Evolutionary conservation across 257 asterid species (phyloP).

Genomic region (Linaria vulgaris): DNA sequence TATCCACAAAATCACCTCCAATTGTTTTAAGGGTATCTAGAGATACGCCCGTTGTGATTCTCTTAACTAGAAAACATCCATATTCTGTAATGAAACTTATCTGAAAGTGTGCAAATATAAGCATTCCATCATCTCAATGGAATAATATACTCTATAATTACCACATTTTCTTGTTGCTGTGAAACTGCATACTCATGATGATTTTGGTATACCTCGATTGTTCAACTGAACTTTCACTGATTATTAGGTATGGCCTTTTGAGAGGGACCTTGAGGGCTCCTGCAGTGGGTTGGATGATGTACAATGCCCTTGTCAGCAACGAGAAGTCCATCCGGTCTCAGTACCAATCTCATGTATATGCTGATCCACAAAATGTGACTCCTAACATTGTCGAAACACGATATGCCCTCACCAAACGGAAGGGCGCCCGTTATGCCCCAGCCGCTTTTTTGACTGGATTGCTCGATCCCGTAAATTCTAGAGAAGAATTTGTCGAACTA

Average conservation of each 20-base stretch:
- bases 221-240: background rate
- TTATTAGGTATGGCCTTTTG: slow-evolving; percentile 72
- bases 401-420: slow-evolving; percentile 70
- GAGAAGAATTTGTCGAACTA: slow-evolving; percentile 76
- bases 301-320: slow-evolving; percentile 90
- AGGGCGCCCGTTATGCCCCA: slow-evolving; percentile 93
- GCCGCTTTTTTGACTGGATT: slow-evolving; percentile 94
- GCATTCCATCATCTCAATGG: background rate
- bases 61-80: too few relatives aligned
- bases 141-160: background rate
- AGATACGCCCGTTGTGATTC: too few relatives aligned
- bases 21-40: background rate
- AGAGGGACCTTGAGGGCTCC: slow-evolving; percentile 94
- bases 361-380: slow-evolving; percentile 87
- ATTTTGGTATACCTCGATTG: too few relatives aligned
- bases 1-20: background rate
- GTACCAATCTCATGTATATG: slow-evolving; percentile 92
- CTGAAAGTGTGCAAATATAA: too few relatives aligned
- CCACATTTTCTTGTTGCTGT: slow-evolving; percentile 1
- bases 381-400: slow-evolving; percentile 65
- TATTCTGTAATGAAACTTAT: too few relatives aligned
- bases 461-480: slow-evolving; percentile 80
- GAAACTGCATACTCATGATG: too few relatives aligned
- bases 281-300: slow-evolving; percentile 99
- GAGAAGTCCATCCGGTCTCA: slow-evolving; percentile 89